Base-by-base conservation (phyloP, 163 green algal genomes). In the Coccomyxa subellipsoidea region DNA sequence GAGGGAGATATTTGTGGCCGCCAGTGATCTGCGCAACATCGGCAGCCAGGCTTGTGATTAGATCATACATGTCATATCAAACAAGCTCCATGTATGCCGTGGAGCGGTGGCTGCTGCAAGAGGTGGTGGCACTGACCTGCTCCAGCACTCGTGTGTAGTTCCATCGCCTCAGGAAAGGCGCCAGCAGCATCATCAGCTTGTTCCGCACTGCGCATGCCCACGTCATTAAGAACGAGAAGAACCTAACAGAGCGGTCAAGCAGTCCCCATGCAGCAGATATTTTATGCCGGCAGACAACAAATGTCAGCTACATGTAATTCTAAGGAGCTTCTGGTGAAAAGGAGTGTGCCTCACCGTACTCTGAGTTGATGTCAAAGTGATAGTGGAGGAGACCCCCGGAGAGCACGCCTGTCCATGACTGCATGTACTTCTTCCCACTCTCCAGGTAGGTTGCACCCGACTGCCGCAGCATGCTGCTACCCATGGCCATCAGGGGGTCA, bases 141-240 rank as follows among this genome's bases (percentile, higher is more conserved):
- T 99, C 96, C 15, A 92, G 88, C 38, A 93, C 81, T 0, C 96
- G 85, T 34, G 91, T 92, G 87, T 96, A 99, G 39, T 84, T 94
- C 92, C 92, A 97, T 29, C 83, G 88, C 69, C 82, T 86, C 21
- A 99, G 86, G 86, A 95, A 99, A 1, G 96, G 96, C 9, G 88
- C 89, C 31, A 96, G 31, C 79, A 99, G 87, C 89, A 99, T 94
- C 66, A 97, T 77, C 66, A 99, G 87, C 90, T 99, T 99, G 80
- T 89, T 93, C 0, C 80, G 80, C 71, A 98, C 94, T 96, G 90
- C 70, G 83, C 4, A 29, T 27, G 8, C 40, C 23, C 29, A 35
- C 2, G 21, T 36, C 6, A 59, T 25, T 78, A 8, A 29, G 12
- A 1, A 77, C 38, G 35, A 39, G 23, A 29, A 78, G 29, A 27